Conservation (phyloP, 2,329 filamentous ascomycete species). For the Neophaeococcomyces aloes region DNA sequence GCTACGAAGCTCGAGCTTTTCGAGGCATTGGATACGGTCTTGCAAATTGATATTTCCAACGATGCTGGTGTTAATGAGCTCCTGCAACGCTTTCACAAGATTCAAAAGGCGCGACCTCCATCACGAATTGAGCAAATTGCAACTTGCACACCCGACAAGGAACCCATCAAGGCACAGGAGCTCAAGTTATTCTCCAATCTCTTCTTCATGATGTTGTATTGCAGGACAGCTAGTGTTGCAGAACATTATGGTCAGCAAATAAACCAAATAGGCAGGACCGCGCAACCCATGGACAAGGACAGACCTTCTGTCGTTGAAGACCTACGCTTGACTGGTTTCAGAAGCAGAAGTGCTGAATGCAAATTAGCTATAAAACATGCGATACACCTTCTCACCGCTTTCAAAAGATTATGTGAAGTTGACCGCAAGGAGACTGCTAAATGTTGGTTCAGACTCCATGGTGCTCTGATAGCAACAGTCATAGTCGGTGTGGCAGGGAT, state of each 20-base stretch:
- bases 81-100: not conserved
- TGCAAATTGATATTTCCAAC: conserved; percentile 1
- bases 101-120: not conserved
- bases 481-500: not conserved
- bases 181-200: conserved; percentile 4
- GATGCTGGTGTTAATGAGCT: conserved; percentile 3
- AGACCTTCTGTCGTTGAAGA: not conserved
- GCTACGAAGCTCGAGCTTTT: conserved; percentile 2
- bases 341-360: not conserved
- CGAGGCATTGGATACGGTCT: not conserved
- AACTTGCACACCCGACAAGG: conserved; percentile 1
- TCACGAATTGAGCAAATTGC: conserved; percentile 1
- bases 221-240: not conserved
- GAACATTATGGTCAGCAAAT: not conserved
- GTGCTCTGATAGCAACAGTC: not conserved
- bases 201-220: conserved; percentile 2
- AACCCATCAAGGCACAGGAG: not conserved
- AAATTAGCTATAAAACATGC: conserved; percentile 3
- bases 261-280: not conserved
- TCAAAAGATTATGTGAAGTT: not conserved
- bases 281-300: not conserved
- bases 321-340: not conserved
- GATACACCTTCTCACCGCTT: not conserved
- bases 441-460: conserved; percentile 3
- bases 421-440: not conserved